A percentile compares a stretch with the other conserved stretches of the same genome.
phyloP scores from a whole-genome alignment of 1,284 basidiomycete genomes.

The Tilletia setariae region DNA sequence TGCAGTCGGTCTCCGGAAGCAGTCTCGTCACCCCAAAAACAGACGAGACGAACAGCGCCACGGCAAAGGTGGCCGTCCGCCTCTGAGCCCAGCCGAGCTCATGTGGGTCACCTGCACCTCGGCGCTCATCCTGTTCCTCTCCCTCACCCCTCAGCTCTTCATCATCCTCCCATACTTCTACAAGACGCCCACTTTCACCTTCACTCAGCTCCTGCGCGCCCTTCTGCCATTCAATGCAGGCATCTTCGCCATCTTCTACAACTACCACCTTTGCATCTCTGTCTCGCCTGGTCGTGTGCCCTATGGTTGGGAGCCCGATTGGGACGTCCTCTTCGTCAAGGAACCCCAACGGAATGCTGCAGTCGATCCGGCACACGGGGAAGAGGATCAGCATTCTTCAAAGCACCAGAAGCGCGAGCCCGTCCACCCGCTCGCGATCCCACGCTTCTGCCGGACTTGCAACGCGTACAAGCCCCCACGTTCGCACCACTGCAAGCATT shows the following conservation, averaged over 20 bases:
- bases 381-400: background rate
- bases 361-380: background rate
- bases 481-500: constrained; percentile 53
- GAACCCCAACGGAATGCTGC: background rate
- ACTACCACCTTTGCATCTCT: constrained; percentile 43
- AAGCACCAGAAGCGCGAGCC: background rate
- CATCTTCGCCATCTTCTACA: constrained; percentile 35
- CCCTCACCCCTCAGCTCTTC: constrained; percentile 39
- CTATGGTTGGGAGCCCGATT: constrained; percentile 37
- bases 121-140: constrained; percentile 39
- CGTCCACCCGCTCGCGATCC: constrained; percentile 22
- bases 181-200: constrained; percentile 36
- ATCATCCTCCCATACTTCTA: constrained; percentile 45
- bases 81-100: constrained; percentile 11
- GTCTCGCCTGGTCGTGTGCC: constrained; percentile 46
- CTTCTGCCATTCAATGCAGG: constrained; percentile 82
- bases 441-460: constrained; percentile 47
- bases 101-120: constrained; percentile 30
- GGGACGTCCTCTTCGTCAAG: constrained; percentile 23
- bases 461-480: constrained; percentile 49
- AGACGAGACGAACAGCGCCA: too few relatives aligned
- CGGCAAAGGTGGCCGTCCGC: background rate
- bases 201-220: constrained; percentile 66
- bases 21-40: too few relatives aligned
- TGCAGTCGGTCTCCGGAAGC: too few relatives aligned